Conservation (phyloP, 2,329 filamentous ascomycete species). For the Fusarium secorum region DNA sequence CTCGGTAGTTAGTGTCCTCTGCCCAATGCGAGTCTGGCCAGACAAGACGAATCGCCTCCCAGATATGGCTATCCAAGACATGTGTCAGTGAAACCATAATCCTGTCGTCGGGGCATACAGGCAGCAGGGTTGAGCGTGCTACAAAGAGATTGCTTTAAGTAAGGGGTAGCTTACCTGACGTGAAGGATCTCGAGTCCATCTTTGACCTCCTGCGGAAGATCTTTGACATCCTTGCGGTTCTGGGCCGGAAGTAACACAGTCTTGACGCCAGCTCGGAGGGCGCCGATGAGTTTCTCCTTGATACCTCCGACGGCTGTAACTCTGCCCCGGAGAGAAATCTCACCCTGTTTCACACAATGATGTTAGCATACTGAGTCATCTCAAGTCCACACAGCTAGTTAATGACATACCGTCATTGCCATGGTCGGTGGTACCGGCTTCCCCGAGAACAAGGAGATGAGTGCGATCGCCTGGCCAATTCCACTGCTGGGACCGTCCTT, state of each 20-base stretch:
- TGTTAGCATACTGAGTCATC: slow-evolving; percentile 37
- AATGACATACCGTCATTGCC: slow-evolving; percentile 81
- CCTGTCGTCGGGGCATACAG: slow-evolving; percentile 30
- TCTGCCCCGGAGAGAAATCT: slow-evolving; percentile 82
- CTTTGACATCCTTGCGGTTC: slow-evolving; percentile 91
- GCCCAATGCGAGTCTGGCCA: slow-evolving; percentile 93
- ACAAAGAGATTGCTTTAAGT: slow-evolving; percentile 50
- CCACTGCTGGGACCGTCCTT: slow-evolving; percentile 91
- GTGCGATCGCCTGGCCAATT: slow-evolving; percentile 90
- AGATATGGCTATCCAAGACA: slow-evolving; percentile 74
- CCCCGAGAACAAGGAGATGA: slow-evolving; percentile 88
- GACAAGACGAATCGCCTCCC: slow-evolving; percentile 88
- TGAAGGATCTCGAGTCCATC: slow-evolving; percentile 87
- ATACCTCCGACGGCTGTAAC: slow-evolving; percentile 96
- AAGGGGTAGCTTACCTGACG: slow-evolving; percentile 72
- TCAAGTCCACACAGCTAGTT: slow-evolving; percentile 30
- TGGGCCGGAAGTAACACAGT: slow-evolving; percentile 87
- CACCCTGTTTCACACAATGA: slow-evolving; percentile 56
- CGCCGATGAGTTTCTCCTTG: slow-evolving; percentile 98
- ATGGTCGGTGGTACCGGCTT: slow-evolving; percentile 88
- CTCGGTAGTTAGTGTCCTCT: slow-evolving; percentile 70
- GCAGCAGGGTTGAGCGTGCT: slow-evolving; percentile 26
- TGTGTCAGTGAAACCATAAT: slow-evolving; percentile 43
- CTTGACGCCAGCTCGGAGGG: slow-evolving; percentile 91
- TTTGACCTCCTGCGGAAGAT: slow-evolving; percentile 89